Conservation (phyloP, 2,329 filamentous ascomycete genomes). For the Fusarium floridanum region DNA sequence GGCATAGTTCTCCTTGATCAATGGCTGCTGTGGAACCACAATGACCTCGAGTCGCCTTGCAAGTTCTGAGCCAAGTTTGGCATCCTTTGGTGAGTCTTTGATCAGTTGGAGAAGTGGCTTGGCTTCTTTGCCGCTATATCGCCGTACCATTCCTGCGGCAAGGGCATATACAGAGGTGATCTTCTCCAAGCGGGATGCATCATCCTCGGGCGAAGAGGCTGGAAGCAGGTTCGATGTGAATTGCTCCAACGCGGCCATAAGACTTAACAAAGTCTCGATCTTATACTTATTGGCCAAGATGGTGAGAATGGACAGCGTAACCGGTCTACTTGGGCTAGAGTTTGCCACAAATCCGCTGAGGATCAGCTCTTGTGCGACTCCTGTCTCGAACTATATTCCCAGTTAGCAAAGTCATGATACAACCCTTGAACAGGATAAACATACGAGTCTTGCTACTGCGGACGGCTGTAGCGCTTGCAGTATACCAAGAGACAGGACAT, state of each 20-base stretch:
- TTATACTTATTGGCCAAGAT: conserved; percentile 61
- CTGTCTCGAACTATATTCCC: conserved; percentile 51
- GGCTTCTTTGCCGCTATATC: conserved; percentile 54
- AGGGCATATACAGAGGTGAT: conserved; percentile 53
- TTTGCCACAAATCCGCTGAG: conserved; percentile 43
- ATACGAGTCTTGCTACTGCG: conserved; percentile 52
- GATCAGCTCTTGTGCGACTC: conserved; percentile 53
- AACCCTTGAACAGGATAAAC: conserved; percentile 15
- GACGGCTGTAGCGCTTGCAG: conserved; percentile 53
- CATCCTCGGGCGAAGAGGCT: conserved; percentile 18
- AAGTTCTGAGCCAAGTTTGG: conserved; percentile 54
- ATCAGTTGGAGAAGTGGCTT: conserved; percentile 53
- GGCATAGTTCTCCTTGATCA: conserved; percentile 58
- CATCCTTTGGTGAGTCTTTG: conserved; percentile 51
- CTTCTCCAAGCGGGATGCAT: conserved; percentile 40
- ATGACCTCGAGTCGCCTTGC: conserved; percentile 59
- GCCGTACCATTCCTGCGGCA: conserved; percentile 54
- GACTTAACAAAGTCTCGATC: conserved; percentile 48
- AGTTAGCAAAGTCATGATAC: conserved; percentile 27
- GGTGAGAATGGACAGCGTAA: conserved; percentile 54
- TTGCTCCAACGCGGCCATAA: conserved; percentile 47
- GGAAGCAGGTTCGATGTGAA: conserved; percentile 39
- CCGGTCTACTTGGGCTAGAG: conserved; percentile 41
- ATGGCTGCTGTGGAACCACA: conserved; percentile 54
- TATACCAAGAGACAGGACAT: conserved; percentile 55